Percentiles rank a stretch among this genome's conserved stretches.
These are phyloP conservation scores for Rhodotorula sp. DNA, from an alignment of 1,284 basidiomycete genomes.

Conservation along the genomic window DNA sequence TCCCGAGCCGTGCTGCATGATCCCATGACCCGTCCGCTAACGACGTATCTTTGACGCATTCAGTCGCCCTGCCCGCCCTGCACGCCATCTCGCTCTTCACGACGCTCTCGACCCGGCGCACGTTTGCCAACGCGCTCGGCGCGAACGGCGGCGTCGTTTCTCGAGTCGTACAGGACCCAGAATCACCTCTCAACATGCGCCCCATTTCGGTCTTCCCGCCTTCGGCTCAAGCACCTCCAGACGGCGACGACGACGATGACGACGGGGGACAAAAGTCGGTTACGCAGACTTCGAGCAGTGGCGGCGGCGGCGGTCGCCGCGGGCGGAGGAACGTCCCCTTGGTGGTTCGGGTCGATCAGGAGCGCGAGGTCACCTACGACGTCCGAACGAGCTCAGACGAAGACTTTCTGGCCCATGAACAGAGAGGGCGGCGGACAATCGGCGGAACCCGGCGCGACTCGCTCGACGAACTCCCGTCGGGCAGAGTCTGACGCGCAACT, in stretches of 20 bases:
- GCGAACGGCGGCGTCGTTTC: neutral
- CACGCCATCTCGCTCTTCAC: constrained; percentile 32
- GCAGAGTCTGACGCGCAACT: neutral
- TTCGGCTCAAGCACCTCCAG: neutral
- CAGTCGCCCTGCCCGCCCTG: constrained; percentile 21
- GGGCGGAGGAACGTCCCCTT: neutral
- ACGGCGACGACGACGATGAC: neutral
- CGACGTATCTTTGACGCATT: neutral
- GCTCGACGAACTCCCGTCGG: neutral
- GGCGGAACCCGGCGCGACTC: neutral
- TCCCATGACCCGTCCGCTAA: neutral
- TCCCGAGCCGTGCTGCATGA: neutral
- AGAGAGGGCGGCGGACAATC: neutral
- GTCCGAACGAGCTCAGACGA: neutral
- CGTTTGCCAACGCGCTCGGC: constrained; percentile 7
- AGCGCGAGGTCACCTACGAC: constrained; percentile 4
- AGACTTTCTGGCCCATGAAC: neutral
- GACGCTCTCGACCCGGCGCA: constrained; percentile 17
- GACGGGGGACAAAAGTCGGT: neutral
- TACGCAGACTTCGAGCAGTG: neutral
- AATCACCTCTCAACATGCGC: neutral
- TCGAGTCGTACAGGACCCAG: neutral
- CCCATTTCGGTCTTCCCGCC: neutral
- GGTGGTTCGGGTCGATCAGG: neutral
- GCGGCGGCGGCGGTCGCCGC: neutral